Evolutionary conservation across 2,329 filamentous ascomycete genomes (phyloP).

Genomic region (Teratosphaeria destructans): DNA sequence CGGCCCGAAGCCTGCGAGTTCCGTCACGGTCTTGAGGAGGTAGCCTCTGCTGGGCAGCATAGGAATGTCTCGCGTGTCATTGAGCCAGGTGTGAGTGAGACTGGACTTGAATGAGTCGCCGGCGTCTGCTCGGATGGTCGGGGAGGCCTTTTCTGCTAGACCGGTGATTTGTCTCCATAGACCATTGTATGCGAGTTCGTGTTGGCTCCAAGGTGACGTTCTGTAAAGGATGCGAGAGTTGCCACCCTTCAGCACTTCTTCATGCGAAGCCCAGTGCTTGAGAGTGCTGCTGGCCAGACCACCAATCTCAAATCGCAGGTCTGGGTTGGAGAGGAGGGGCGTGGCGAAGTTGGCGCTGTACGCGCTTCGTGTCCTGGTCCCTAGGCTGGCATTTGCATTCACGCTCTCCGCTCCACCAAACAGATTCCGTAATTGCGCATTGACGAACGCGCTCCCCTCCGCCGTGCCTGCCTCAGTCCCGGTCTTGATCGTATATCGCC

Average conservation of each 20-base stretch:
- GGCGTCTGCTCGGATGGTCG: conserved; percentile 71
- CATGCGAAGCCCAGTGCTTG: conserved; percentile 89
- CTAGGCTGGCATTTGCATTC: conserved; percentile 75
- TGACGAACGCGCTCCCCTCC: conserved; percentile 87
- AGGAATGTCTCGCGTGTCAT: conserved; percentile 73
- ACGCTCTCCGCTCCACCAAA: conserved; percentile 89
- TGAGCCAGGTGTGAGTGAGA: conserved; percentile 67
- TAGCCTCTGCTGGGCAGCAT: conserved; percentile 77
- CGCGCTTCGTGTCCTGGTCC: conserved; percentile 81
- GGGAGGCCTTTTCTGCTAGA: conserved; percentile 63
- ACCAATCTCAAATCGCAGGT: conserved; percentile 68
- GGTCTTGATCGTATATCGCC: conserved; percentile 78
- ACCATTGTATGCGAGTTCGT: conserved; percentile 70
- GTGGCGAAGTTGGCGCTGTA: conserved; percentile 81
- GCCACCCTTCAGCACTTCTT: conserved; percentile 74
- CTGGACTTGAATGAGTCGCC: conserved; percentile 87
- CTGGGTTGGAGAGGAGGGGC: conserved; percentile 74
- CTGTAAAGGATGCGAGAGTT: conserved; percentile 68
- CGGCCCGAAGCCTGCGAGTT: conserved; percentile 78
- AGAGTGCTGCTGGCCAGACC: conserved; percentile 73
- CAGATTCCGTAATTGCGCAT: conserved; percentile 78
- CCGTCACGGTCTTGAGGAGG: conserved; percentile 64
- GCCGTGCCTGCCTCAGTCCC: conserved; percentile 90
- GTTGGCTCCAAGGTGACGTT: conserved; percentile 47
- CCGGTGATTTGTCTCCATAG: conserved; percentile 84